phyloP scores from a whole-genome alignment of 2,329 filamentous ascomycete species.

The Fusarium luffae region DNA sequence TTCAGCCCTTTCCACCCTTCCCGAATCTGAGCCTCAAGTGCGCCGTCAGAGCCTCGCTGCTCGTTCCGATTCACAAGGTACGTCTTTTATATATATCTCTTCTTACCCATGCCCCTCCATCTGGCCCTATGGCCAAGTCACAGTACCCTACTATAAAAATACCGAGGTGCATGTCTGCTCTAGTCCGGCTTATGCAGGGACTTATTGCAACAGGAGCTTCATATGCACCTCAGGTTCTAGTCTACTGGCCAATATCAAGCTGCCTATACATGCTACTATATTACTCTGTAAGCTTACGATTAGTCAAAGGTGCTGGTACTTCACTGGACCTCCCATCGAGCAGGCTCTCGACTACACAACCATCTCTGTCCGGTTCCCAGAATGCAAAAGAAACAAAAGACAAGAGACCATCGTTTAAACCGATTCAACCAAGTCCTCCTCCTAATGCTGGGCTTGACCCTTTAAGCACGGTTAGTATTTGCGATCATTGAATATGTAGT shows the following conservation, averaged over 20 bases:
- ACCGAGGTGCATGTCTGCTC: constrained; percentile 18
- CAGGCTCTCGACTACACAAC: constrained; percentile 45
- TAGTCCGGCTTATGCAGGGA: constrained; percentile 24
- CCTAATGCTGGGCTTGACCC: constrained; percentile 51
- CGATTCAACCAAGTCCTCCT: constrained; percentile 41
- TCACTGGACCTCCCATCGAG: constrained; percentile 41
- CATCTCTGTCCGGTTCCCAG: constrained; percentile 69
- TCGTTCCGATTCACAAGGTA: constrained; percentile 49
- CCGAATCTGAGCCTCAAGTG: constrained; percentile 36
- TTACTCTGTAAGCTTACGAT: constrained; percentile 44
- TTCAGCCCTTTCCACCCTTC: constrained; percentile 40
- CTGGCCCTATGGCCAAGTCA: constrained; percentile 12
- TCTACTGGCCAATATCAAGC: constrained; percentile 8
- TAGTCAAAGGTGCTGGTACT: constrained; percentile 37
- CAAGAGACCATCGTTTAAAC: constrained; percentile 44
- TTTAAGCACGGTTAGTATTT: constrained; percentile 51
- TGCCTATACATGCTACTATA: constrained; percentile 5
- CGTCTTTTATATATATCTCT: constrained; percentile 15
- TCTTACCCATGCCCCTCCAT: constrained; percentile 10
- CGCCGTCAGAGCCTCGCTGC: constrained; percentile 43
- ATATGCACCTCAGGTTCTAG: constrained; percentile 3
- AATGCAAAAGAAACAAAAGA: constrained; percentile 52
- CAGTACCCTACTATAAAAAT: constrained; percentile 13
- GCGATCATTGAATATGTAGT: background rate
- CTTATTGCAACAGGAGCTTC: constrained; percentile 18